These are phyloP conservation scores for Luzula sylvatica DNA, from an alignment of 176 grass and related monocot genomes.

Conservation along the genomic window DNA sequence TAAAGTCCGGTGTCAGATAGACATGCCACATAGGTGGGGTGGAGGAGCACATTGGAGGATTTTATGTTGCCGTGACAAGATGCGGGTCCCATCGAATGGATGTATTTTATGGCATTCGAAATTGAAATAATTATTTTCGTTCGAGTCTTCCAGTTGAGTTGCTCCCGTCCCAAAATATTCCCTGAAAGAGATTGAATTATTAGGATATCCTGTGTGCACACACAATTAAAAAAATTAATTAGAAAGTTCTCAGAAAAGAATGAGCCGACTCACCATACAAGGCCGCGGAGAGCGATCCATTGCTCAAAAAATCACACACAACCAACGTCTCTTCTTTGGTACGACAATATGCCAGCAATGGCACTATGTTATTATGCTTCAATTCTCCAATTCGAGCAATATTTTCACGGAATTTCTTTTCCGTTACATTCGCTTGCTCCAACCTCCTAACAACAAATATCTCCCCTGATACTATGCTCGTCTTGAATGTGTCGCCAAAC, in stretches of 20 bases:
- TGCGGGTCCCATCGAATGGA: slow-evolving; percentile 49
- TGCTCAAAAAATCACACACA: slow-evolving; percentile 70
- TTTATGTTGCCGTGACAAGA: slow-evolving; percentile 72
- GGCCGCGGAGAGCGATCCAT: slow-evolving; percentile 53
- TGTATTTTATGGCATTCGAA: slow-evolving; percentile 49
- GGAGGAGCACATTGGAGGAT: slow-evolving; percentile 67
- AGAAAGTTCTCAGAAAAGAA: too few relatives aligned
- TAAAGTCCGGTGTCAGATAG: slow-evolving; percentile 60
- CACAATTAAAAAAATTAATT: background rate
- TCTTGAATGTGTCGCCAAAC: slow-evolving; percentile 67
- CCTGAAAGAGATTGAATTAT: too few relatives aligned
- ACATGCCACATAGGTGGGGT: slow-evolving; percentile 33
- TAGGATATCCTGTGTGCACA: background rate
- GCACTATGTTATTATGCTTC: slow-evolving; percentile 53
- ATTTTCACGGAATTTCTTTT: slow-evolving; percentile 51
- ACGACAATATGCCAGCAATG: slow-evolving; percentile 66
- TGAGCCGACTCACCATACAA: slow-evolving; percentile 50
- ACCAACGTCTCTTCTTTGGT: slow-evolving; percentile 88
- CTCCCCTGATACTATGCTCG: slow-evolving; percentile 44
- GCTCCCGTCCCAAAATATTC: too few relatives aligned
- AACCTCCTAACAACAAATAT: slow-evolving; percentile 68
- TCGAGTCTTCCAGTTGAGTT: slow-evolving; percentile 43
- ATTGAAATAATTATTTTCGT: slow-evolving; percentile 47
- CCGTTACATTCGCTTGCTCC: slow-evolving; percentile 25
- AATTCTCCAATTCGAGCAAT: slow-evolving; percentile 45